Evolutionary conservation across 2,329 filamentous ascomycete species (phyloP).

Genomic region (Xylaria sp.): DNA sequence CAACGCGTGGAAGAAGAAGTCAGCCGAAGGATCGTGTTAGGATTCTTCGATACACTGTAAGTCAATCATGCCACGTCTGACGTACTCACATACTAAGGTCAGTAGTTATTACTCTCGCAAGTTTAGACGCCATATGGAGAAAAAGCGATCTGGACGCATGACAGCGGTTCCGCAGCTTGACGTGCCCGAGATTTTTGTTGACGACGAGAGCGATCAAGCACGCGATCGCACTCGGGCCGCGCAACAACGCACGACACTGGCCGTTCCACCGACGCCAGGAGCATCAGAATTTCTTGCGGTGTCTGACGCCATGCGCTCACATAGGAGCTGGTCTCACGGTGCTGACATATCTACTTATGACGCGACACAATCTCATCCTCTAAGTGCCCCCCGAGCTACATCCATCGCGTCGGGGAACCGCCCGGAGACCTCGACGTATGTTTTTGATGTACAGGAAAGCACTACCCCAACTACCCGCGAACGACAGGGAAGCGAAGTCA

Average conservation of each 20-base stretch:
- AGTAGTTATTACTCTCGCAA: constrained; percentile 80
- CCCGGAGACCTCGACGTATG: constrained; percentile 66
- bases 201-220: constrained; percentile 72
- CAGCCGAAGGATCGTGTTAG: constrained; percentile 86
- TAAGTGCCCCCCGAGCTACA: constrained; percentile 64
- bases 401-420: constrained; percentile 55
- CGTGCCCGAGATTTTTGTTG: constrained; percentile 90
- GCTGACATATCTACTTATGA: constrained; percentile 59
- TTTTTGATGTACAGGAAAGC: constrained; percentile 66
- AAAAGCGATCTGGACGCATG: constrained; percentile 80
- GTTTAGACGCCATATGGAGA: constrained; percentile 80
- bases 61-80: constrained; percentile 43
- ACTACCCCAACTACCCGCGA: constrained; percentile 57
- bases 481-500: constrained; percentile 75
- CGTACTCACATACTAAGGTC: constrained; percentile 34
- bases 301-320: constrained; percentile 52
- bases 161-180: constrained; percentile 80
- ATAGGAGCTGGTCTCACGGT: constrained; percentile 57
- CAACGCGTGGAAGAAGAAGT: constrained; percentile 97
- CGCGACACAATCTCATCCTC: constrained; percentile 60
- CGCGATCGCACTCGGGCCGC: constrained; percentile 42
- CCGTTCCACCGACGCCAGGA: constrained; percentile 41
- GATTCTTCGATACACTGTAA: constrained; percentile 93
- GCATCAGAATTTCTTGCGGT: constrained; percentile 52
- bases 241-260: constrained; percentile 48